phyloP scores from a whole-genome alignment of 257 asterid genomes.

The Solanum chilense region DNA sequence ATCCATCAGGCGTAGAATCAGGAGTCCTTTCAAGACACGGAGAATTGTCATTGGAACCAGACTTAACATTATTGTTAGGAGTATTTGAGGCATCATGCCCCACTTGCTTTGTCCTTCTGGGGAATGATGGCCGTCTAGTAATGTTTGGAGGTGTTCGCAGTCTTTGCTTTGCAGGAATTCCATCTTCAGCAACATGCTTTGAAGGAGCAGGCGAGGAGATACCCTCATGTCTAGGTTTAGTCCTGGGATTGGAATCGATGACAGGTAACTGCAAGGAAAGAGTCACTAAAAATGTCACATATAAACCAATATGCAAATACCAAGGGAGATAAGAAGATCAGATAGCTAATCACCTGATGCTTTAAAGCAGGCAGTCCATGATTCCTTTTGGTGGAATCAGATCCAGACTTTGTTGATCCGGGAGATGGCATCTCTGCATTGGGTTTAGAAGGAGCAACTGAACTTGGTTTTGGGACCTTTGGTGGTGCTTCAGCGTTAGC shows the following conservation, averaged over 20 bases:
- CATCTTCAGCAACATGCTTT: constrained; percentile 48
- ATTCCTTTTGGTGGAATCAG: constrained; percentile 37
- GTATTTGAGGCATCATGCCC: constrained; percentile 30
- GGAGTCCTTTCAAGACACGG: constrained; percentile 16
- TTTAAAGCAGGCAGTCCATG: constrained; percentile 47
- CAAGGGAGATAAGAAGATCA: neutral
- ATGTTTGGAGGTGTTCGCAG: constrained; percentile 56
- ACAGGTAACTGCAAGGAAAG: constrained; percentile 40
- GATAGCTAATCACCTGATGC: constrained; percentile 55
- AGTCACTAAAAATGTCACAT: neutral
- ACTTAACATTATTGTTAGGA: constrained; percentile 13
- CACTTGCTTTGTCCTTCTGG: constrained; percentile 33
- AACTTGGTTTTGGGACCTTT: constrained; percentile 32
- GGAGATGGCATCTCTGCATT: constrained; percentile 34
- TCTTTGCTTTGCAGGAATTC: constrained; percentile 32
- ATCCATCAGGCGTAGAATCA: constrained; percentile 20
- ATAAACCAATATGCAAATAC: neutral
- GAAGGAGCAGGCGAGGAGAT: constrained; percentile 35
- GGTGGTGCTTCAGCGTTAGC: constrained; percentile 41
- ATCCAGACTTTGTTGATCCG: constrained; percentile 19
- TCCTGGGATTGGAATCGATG: constrained; percentile 57
- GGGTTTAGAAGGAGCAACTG: constrained; percentile 19
- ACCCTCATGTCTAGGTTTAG: constrained; percentile 58
- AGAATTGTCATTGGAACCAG: neutral
- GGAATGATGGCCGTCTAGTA: constrained; percentile 43